Percentiles rank a stretch among this genome's conserved stretches.
Conservation (phyloP, 23 red algal species). For the Gracilaria vermiculophylla region DNA sequence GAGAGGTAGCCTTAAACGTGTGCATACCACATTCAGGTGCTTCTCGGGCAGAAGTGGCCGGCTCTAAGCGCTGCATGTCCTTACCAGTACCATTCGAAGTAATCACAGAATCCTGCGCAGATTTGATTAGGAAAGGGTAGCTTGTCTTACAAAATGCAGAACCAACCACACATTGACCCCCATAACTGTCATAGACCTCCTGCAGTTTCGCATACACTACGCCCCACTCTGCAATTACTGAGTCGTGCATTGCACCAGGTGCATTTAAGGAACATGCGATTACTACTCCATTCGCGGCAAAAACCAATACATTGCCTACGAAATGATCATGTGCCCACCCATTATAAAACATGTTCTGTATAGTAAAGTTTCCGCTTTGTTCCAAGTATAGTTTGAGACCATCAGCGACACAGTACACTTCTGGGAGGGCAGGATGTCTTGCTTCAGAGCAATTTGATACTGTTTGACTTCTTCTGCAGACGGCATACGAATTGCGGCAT, state of each 20-base stretch:
- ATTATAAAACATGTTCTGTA: constrained; percentile 40
- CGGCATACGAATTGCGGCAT: background rate
- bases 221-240: background rate
- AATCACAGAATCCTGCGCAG: no score
- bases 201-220: constrained; percentile 24
- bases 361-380: background rate
- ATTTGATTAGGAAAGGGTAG: constrained; percentile 22
- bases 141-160: background rate
- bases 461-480: background rate
- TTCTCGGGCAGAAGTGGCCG: no score
- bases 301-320: constrained; percentile 13
- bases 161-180: background rate
- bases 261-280: constrained; percentile 33
- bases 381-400: constrained; percentile 31
- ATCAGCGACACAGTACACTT: constrained; percentile 42
- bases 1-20: no score
- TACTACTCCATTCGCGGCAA: constrained; percentile 3
- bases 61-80: no score
- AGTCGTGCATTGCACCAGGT: constrained; percentile 18
- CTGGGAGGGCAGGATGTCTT: background rate
- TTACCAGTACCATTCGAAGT: no score
- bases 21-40: no score
- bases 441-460: background rate
- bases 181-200: background rate
- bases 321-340: constrained; percentile 21